phyloP scores from a whole-genome alignment of 805 yeast species.

The Cyberlindnera xylosilytica region DNA sequence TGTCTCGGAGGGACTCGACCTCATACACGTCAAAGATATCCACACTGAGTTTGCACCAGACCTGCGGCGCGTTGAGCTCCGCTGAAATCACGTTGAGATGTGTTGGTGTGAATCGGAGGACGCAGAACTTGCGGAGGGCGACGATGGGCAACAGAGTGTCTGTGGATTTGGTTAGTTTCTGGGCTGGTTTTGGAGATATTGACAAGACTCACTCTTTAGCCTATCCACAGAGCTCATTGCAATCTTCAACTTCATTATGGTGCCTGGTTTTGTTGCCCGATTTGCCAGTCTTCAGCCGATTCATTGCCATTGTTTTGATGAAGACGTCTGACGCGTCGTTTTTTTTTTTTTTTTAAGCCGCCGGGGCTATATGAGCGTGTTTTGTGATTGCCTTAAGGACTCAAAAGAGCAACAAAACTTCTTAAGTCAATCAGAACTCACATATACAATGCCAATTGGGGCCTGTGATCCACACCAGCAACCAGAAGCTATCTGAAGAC shows the following conservation, averaged over 20 bases:
- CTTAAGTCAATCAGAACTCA: no score
- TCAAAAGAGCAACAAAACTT: no score
- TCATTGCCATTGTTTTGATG: no score
- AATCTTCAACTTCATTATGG: conserved; percentile 31
- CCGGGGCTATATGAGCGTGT: no score
- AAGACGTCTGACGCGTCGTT: no score
- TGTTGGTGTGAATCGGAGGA: conserved; percentile 51
- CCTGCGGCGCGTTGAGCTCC: conserved; percentile 56
- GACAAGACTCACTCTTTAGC: conserved; percentile 25
- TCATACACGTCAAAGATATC: conserved; percentile 31
- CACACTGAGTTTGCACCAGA: conserved; percentile 57
- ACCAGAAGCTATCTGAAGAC: no score
- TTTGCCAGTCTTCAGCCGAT: no score
- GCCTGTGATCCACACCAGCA: no score
- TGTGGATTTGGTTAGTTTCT: conserved; percentile 10
- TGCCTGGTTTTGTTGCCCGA: no score
- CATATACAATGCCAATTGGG: no score
- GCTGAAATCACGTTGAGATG: conserved; percentile 50
- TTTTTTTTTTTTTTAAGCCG: no score
- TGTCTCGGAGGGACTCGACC: conserved; percentile 46
- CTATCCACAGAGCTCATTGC: conserved; percentile 28
- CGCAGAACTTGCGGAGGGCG: conserved; percentile 50
- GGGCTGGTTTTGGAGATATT: not conserved
- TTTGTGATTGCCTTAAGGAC: no score
- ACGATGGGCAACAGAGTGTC: conserved; percentile 49